Evolutionary conservation across 2,329 filamentous ascomycete species (phyloP).

Genomic region (Raffaelea albimanens): DNA sequence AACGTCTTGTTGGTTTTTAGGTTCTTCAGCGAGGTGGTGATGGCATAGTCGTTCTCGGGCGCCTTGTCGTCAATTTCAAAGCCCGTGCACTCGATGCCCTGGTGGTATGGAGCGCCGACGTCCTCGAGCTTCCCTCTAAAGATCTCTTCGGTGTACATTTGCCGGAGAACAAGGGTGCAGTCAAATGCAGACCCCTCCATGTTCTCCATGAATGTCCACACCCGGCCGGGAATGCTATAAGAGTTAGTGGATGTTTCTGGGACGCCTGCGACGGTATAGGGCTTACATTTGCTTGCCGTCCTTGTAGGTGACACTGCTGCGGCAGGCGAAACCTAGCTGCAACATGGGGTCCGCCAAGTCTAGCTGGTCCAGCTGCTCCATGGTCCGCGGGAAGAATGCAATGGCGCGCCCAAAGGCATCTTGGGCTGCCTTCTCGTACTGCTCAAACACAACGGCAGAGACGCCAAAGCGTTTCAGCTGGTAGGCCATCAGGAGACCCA

Average conservation of each 20-base stretch:
- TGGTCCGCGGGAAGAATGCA: slow-evolving; percentile 40
- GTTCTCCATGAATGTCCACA: slow-evolving; percentile 43
- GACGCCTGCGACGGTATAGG: background rate
- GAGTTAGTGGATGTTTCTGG: too few species aligned
- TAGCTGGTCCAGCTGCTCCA: slow-evolving; percentile 43
- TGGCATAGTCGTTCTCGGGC: slow-evolving; percentile 85
- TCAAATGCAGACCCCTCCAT: slow-evolving; percentile 42
- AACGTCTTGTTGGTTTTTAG: slow-evolving; percentile 64
- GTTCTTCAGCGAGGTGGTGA: slow-evolving; percentile 73
- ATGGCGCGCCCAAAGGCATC: slow-evolving; percentile 44
- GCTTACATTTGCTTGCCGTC: slow-evolving; percentile 29
- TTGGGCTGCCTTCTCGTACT: slow-evolving; percentile 35
- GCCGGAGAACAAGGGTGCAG: slow-evolving; percentile 42
- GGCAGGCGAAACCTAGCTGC: slow-evolving; percentile 42
- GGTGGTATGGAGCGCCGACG: slow-evolving; percentile 25
- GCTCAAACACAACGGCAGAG: slow-evolving; percentile 37
- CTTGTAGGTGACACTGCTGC: slow-evolving; percentile 39
- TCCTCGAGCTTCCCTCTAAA: slow-evolving; percentile 31
- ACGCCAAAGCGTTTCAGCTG: slow-evolving; percentile 31
- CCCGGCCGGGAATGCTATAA: slow-evolving; percentile 24
- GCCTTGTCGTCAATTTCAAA: slow-evolving; percentile 44
- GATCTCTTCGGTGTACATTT: slow-evolving; percentile 46
- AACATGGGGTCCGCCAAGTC: slow-evolving; percentile 37
- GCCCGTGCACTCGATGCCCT: slow-evolving; percentile 25
- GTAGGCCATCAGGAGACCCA: slow-evolving; percentile 33